These are phyloP conservation scores for Trichoderma atrobrunneum DNA, from an alignment of 2,329 filamentous ascomycete species.

Conservation along the genomic window DNA sequence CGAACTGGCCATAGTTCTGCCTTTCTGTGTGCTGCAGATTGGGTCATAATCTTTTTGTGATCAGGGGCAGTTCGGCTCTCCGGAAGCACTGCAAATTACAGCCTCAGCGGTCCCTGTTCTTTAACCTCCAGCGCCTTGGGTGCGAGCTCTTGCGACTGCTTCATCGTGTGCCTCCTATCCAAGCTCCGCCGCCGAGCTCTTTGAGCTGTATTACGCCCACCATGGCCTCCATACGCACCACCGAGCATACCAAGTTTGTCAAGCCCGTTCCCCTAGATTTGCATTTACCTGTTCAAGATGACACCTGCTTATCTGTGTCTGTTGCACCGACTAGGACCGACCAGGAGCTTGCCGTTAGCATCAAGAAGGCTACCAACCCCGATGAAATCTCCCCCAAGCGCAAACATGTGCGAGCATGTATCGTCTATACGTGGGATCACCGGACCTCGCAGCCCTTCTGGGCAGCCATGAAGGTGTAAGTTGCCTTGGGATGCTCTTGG, in stretches of 20 bases:
- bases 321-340: conserved; percentile 52
- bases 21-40: not conserved
- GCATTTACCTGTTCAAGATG: not conserved
- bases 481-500: conserved; percentile 29
- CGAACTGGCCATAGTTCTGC: conserved; percentile 19
- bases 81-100: not conserved
- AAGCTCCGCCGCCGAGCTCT: not conserved
- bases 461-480: conserved; percentile 97
- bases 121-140: not conserved
- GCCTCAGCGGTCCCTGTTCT: not conserved
- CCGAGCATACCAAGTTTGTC: conserved; percentile 38
- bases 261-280: not conserved
- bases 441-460: conserved; percentile 94
- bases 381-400: conserved; percentile 68
- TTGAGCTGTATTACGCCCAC: conserved; percentile 15
- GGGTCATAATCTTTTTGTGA: not conserved
- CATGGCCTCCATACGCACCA: conserved; percentile 34
- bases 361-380: conserved; percentile 65
- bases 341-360: conserved; percentile 66
- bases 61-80: not conserved
- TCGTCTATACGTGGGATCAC: conserved; percentile 99
- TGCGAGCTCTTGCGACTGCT: conserved; percentile 4
- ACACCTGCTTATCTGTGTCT: not conserved
- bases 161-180: conserved; percentile 14
- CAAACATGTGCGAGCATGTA: conserved; percentile 97